Conservation (phyloP, 495 filamentous ascomycete genomes). For the Neurospora africana region DNA sequence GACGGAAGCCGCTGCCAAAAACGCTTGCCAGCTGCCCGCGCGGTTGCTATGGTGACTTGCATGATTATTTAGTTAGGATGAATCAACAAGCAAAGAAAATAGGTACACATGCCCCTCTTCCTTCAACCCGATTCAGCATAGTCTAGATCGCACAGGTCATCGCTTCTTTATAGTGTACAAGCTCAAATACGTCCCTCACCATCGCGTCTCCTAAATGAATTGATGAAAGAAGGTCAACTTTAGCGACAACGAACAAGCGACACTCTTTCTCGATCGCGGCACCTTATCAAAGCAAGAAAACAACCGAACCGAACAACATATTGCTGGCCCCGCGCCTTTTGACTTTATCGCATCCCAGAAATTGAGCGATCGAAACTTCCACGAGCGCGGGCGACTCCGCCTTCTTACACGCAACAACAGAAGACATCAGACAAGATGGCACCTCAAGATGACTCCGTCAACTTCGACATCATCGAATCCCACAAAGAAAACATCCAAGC, state of each 20-base stretch:
- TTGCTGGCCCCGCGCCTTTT: not conserved
- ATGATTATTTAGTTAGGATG: slow-evolving; percentile 10
- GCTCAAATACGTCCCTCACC: not conserved
- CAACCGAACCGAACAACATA: not conserved
- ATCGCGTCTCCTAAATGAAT: not conserved
- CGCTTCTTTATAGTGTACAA: not conserved
- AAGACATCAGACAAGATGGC: slow-evolving; percentile 29
- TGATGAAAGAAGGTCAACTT: not conserved
- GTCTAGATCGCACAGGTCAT: not conserved
- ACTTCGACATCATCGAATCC: slow-evolving; percentile 91
- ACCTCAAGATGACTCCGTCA: slow-evolving; percentile 46
- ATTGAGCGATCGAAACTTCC: not conserved
- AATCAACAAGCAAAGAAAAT: not conserved
- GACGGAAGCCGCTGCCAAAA: not conserved
- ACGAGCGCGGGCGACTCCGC: not conserved
- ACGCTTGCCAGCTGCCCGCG: slow-evolving; percentile 2
- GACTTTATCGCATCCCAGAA: not conserved
- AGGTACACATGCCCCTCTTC: not conserved
- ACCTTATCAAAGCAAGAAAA: not conserved
- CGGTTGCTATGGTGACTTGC: slow-evolving; percentile 16
- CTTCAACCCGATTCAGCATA: not conserved
- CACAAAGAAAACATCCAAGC: slow-evolving; percentile 98
- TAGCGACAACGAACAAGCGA: not conserved
- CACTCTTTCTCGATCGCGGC: not conserved
- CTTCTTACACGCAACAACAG: not conserved